Base-by-base conservation (phyloP, 75 land plant species). In the Azolla pinnata region DNA sequence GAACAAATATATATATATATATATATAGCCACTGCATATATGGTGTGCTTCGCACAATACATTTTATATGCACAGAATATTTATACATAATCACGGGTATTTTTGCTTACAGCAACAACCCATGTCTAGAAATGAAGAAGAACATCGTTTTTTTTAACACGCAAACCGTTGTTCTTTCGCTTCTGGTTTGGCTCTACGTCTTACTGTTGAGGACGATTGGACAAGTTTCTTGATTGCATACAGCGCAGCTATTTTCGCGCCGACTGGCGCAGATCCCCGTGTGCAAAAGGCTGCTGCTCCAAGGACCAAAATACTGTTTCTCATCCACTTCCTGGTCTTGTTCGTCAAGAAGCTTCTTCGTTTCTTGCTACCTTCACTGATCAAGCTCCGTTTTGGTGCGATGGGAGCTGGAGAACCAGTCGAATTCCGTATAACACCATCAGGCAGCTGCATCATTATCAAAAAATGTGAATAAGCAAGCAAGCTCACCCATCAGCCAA, bases 181-280 rank as follows among this genome's bases (percentile, higher is more conserved):
- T n/a, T n/a, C n/a, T n/a, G n/a, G n/a, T n/a, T n/a, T n/a, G n/a
- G n/a, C n/a, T n/a, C n/a, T n/a, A n/a, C n/a, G 19, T 29, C 20
- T 52, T 33, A 74, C 44, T 10, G 54, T 25, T 45, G 31, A 48
- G 16, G 59, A 45, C 18, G 54, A 72, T 50, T 75, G 64, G 33
- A 56, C 51, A 32, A 85, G 48, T 54, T 83, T 87, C 7, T 74
- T 84, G 42, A 84, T 60, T 0, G 89, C 35, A 44, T 77, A 80
- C 12, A 71, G 84, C 64, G 86, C 65, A 4, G 86, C 89, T 57
- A 92, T 67, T 70, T 88, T 84, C 27, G 93, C 81, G 33, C 89
- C 86, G 18, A 92, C 35, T 27, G 79, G 35, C 2, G 83, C 71
- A 54, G 80, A 85, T 21, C 89, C 82, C 17, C 72, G 62, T 20